Evolutionary conservation across 2,329 filamentous ascomycete species (phyloP), one percentile per base, ranked within the genome.

Genomic region (Pezicula rhizophila): DNA sequence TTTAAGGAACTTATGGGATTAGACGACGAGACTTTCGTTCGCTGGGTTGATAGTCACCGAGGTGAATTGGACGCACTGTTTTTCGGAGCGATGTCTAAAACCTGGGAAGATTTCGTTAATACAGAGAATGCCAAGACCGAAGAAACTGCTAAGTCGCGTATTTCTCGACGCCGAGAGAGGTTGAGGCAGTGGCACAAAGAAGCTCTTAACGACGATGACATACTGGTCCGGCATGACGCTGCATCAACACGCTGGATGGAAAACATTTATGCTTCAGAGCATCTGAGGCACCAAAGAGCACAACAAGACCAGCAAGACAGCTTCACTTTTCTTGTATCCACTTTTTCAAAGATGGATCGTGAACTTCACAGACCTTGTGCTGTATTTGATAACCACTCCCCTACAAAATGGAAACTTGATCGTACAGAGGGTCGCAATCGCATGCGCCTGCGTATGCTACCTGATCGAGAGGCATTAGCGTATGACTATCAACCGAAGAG

Each of bases 221-320:
- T 86, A 14, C 78, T 91, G 50, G 75, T 85, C 47, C 83, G 83
- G n/a, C 92, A 97, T 61, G 89, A 96, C 60, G 82, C 87, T 56
- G 87, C 89, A 1, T 92, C 93, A 48, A 85, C 81, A 37, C 85
- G 92, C 51, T 99, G 92, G 93, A 87, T 92, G 72, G 89, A 91
- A 59, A 97, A 96, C 60, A 96, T 99, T 37, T 93, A 92, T 66
- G 84, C 86, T 43, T 89, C 92, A 0, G 93, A 99, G 64, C 85
- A 93, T 56, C 80, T 92, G 62, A 97, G 96, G 64, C 85, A 95
- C 56, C 92, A 97, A 64, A 79, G 93, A 53, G 78, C 88, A 14
- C 70, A 90, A 47, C 93, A 99, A 66, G 95, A 99, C 60, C 89
- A 96, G 60, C 90, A 96, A 59, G 93, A 99, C 63, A 92, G 91